These are phyloP conservation scores for Calonectria leucothoes DNA, from an alignment of 2,329 filamentous ascomycete species.

Conservation along the genomic window DNA sequence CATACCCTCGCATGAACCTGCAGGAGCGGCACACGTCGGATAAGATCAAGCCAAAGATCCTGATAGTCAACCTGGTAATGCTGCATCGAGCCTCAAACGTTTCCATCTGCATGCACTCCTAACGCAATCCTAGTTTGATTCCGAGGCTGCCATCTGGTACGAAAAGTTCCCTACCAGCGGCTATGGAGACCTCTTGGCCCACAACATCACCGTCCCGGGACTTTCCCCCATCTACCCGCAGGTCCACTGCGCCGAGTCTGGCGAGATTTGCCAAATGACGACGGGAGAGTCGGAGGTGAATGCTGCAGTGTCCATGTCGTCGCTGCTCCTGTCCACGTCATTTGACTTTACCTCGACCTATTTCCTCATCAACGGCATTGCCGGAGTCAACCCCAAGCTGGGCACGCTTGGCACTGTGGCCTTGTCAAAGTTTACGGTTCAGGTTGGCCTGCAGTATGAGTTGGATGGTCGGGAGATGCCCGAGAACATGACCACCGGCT, in stretches of 20 bases:
- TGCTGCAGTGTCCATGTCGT: constrained; percentile 27
- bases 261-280: constrained; percentile 4
- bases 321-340: constrained; percentile 23
- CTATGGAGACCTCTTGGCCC: background rate
- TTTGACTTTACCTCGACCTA: constrained; percentile 32
- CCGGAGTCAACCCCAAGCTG: constrained; percentile 33
- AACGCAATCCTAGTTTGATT: background rate
- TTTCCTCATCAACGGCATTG: constrained; percentile 34
- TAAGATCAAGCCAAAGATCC: constrained; percentile 9
- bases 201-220: constrained; percentile 3
- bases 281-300: constrained; percentile 25
- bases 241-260: constrained; percentile 7
- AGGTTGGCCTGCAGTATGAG: constrained; percentile 32
- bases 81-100: background rate
- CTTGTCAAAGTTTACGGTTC: constrained; percentile 33
- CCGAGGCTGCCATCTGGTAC: constrained; percentile 6
- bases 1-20: background rate
- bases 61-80: constrained; percentile 4
- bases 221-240: constrained; percentile 3
- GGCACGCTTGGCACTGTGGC: constrained; percentile 35
- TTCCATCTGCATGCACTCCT: background rate
- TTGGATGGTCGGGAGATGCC: constrained; percentile 34
- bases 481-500: constrained; percentile 29
- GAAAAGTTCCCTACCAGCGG: background rate
- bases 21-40: background rate